Conservation (phyloP, 306 rosid genomes). For the Prunus davidiana region DNA sequence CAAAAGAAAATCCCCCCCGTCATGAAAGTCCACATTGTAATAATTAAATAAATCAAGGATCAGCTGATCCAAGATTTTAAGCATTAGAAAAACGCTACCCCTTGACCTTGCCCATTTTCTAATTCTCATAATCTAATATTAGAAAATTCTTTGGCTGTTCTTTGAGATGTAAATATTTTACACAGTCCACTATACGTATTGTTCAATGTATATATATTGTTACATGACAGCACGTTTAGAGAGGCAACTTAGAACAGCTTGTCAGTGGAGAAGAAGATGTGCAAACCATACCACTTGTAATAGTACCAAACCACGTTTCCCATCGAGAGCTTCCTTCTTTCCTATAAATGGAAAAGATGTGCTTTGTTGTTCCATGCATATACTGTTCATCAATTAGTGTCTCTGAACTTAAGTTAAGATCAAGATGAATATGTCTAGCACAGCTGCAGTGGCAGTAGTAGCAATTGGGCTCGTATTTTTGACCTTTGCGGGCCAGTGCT, state of each 20-base stretch:
- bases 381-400: background rate
- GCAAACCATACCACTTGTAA: slow-evolving; percentile 4
- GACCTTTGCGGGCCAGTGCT: slow-evolving; percentile 16
- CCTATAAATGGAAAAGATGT: background rate
- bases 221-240: background rate
- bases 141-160: background rate
- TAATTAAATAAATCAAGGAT: background rate
- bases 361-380: background rate
- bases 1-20: no score
- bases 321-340: background rate
- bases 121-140: background rate
- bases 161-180: background rate
- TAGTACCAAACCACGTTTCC: background rate
- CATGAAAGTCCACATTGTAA: background rate
- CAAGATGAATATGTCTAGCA: slow-evolving; percentile 7
- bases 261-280: background rate
- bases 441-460: background rate
- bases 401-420: background rate
- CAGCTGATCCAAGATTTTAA: background rate
- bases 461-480: slow-evolving; percentile 15
- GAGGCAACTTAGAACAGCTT: background rate
- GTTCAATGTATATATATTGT: background rate
- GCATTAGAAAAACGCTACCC: background rate
- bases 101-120: slow-evolving; percentile 2
- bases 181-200: background rate